phyloP scores from a whole-genome alignment of 2,329 filamentous ascomycete genomes.

The Coleophoma eucalyptorum region DNA sequence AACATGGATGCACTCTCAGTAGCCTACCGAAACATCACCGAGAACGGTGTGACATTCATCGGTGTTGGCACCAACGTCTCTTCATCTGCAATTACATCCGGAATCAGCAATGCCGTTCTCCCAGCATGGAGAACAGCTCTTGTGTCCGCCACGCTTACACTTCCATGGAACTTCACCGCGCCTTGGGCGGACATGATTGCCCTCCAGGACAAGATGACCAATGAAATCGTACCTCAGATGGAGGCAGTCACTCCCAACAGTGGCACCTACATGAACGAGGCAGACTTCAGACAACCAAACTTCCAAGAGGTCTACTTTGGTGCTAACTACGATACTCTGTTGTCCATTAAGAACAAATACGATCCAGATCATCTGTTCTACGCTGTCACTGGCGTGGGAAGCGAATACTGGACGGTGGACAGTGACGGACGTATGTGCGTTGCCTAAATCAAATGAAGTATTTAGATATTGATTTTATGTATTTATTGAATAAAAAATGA shows the following conservation, averaged over 20 bases:
- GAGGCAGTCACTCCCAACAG: conserved; percentile 35
- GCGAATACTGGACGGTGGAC: conserved; percentile 42
- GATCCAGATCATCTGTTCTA: conserved; percentile 44
- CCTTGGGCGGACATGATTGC: conserved; percentile 24
- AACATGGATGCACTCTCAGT: conserved; percentile 15
- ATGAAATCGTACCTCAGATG: conserved; percentile 27
- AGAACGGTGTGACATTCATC: conserved; percentile 27
- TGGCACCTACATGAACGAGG: conserved; percentile 49
- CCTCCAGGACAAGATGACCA: conserved; percentile 25
- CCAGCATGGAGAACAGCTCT: conserved; percentile 36
- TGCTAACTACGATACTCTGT: conserved; percentile 36
- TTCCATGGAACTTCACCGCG: conserved; percentile 28
- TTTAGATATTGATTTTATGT: too few relatives aligned
- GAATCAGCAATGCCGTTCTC: conserved; percentile 32
- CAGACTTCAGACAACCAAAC: conserved; percentile 38
- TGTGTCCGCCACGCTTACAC: conserved; percentile 26
- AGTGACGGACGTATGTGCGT: conserved; percentile 38
- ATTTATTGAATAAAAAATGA: too few relatives aligned
- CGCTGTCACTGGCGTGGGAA: conserved; percentile 44
- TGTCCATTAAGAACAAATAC: conserved; percentile 45
- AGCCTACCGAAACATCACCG: conserved; percentile 28
- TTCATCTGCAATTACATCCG: conserved; percentile 8
- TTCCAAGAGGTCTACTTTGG: conserved; percentile 44
- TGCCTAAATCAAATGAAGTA: conserved; percentile 3
- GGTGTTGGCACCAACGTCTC: conserved; percentile 29